phyloP scores from a whole-genome alignment of 1,284 basidiomycete species.

The Earliella scabrosa region DNA sequence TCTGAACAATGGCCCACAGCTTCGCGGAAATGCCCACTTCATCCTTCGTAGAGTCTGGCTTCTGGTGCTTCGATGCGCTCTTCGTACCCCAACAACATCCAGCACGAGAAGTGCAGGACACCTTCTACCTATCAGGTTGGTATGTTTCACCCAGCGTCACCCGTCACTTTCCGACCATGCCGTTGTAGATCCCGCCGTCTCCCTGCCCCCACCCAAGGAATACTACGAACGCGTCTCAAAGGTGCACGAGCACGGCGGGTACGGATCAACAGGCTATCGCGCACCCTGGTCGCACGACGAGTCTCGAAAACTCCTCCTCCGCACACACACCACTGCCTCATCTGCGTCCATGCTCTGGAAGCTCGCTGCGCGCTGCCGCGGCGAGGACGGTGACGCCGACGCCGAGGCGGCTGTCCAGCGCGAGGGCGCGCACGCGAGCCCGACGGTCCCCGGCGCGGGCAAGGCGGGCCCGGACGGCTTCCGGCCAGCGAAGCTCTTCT shows the following conservation, averaged over 20 bases:
- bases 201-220: conserved; percentile 78
- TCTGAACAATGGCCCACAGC: conserved; percentile 44
- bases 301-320: conserved; percentile 89
- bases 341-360: conserved; percentile 95
- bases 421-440: conserved; percentile 34
- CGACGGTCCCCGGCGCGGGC: conserved; percentile 20
- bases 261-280: conserved; percentile 96
- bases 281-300: conserved; percentile 97
- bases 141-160: conserved; percentile 3
- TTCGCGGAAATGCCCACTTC: conserved; percentile 99
- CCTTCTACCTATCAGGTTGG: conserved; percentile 94
- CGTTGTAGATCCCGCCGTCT: conserved; percentile 75
- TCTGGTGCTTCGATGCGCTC: conserved; percentile 99
- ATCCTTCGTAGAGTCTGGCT: conserved; percentile 96
- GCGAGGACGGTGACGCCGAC: conserved; percentile 51
- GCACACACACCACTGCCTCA: conserved; percentile 97
- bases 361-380: conserved; percentile 78
- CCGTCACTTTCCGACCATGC: not conserved
- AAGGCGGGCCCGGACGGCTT: conserved; percentile 68
- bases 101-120: conserved; percentile 97
- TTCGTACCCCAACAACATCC: conserved; percentile 99
- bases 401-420: conserved; percentile 32
- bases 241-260: conserved; percentile 91
- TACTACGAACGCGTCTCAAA: conserved; percentile 92
- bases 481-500: conserved; percentile 96